Evolutionary conservation across 2,329 filamentous ascomycete species (phyloP).

Genomic region (Aureobasidium melanogenum): DNA sequence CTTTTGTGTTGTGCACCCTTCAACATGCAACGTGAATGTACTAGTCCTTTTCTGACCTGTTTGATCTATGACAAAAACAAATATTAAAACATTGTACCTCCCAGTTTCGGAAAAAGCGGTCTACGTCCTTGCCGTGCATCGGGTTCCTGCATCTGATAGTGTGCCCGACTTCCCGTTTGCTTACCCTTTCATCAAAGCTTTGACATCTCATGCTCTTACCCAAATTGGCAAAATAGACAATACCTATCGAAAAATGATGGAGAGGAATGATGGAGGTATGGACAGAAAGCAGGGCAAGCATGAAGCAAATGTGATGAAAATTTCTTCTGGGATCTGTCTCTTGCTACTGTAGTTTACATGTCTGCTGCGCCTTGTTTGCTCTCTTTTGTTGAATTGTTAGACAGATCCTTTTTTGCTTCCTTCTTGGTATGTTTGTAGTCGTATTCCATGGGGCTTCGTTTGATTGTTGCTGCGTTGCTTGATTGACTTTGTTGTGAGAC

Average conservation of each 20-base stretch:
- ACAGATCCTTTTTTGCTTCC: neutral
- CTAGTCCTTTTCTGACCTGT: neutral
- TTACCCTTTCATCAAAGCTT: neutral
- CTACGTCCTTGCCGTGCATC: neutral
- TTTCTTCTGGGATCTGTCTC: neutral
- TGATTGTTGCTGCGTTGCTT: neutral
- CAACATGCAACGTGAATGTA: neutral
- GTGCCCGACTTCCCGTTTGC: neutral
- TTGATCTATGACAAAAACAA: no score
- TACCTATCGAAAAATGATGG: neutral
- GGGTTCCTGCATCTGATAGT: neutral
- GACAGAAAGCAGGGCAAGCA: neutral
- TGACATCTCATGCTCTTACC: neutral
- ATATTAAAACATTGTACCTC: neutral
- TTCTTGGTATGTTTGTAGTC: neutral
- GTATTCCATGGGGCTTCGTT: neutral
- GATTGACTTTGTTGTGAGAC: neutral
- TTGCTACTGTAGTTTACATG: neutral
- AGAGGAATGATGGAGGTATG: neutral
- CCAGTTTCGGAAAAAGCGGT: neutral
- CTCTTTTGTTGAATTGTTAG: neutral
- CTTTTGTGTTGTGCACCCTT: neutral
- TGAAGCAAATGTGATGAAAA: neutral
- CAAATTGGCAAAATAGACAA: neutral
- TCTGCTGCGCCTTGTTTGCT: neutral